Percentiles rank a stretch among this genome's conserved stretches.
These are phyloP conservation scores for Rhynchosporium agropyri DNA, from an alignment of 2,329 filamentous ascomycete species.

Conservation along the genomic window DNA sequence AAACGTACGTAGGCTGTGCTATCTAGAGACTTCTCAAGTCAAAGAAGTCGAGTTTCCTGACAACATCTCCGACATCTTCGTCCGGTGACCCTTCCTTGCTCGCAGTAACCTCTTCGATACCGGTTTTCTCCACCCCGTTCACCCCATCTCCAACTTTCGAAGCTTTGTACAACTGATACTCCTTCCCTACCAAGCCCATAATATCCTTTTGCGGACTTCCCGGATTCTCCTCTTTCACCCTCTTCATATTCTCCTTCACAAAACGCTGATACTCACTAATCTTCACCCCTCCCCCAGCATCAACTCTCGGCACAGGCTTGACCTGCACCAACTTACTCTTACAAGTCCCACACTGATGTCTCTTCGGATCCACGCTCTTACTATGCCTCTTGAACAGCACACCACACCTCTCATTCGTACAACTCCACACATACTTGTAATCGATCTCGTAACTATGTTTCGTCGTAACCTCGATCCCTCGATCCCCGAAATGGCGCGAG, in stretches of 20 bases:
- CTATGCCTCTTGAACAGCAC: conserved; percentile 81
- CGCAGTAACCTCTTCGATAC: conserved; percentile 13
- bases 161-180: conserved; percentile 59
- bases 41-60: conserved; percentile 41
- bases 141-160: conserved; percentile 28
- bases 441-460: conserved; percentile 89
- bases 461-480: conserved; percentile 79
- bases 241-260: conserved; percentile 69
- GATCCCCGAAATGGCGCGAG: conserved; percentile 57
- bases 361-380: conserved; percentile 74
- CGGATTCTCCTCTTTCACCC: conserved; percentile 56
- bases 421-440: conserved; percentile 90
- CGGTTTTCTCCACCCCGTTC: not conserved
- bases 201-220: conserved; percentile 65
- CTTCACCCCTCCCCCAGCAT: conserved; percentile 29
- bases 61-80: conserved; percentile 31
- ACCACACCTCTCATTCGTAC: conserved; percentile 58
- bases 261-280: conserved; percentile 58
- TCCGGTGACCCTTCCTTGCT: conserved; percentile 25
- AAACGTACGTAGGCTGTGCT: not conserved
- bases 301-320: conserved; percentile 70
- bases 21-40: conserved; percentile 36
- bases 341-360: conserved; percentile 78
- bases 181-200: conserved; percentile 67
- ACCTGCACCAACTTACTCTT: conserved; percentile 72